Percentiles rank a stretch among this genome's conserved stretches.
Conservation (phyloP, 2,329 filamentous ascomycete species). For the Cytospora paraplurivora region DNA sequence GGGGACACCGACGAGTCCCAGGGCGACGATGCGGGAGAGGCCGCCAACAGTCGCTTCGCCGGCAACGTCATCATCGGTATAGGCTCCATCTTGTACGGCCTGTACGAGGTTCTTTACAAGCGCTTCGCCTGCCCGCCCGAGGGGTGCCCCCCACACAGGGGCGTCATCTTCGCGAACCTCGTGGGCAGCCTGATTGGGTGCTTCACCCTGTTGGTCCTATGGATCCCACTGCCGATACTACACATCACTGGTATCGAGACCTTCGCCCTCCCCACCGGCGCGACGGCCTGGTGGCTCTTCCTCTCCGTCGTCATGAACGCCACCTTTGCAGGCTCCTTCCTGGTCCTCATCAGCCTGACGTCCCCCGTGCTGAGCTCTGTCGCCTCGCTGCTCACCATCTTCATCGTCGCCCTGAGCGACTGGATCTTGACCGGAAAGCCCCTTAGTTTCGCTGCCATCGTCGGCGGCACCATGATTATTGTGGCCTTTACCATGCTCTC, state of each 20-base stretch:
- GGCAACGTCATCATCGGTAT: slow-evolving; percentile 92
- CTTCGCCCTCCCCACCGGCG: slow-evolving; percentile 79
- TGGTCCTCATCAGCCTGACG: slow-evolving; percentile 89
- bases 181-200: slow-evolving; percentile 85
- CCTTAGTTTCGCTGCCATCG: slow-evolving; percentile 72
- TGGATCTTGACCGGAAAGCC: slow-evolving; percentile 81
- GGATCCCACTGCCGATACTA: slow-evolving; percentile 86
- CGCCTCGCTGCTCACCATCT: slow-evolving; percentile 91
- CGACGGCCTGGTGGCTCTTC: slow-evolving; percentile 77
- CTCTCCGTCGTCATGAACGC: slow-evolving; percentile 86
- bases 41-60: slow-evolving; percentile 67
- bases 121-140: slow-evolving; percentile 89
- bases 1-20: slow-evolving; percentile 66
- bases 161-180: slow-evolving; percentile 92
- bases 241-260: slow-evolving; percentile 77
- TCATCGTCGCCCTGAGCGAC: slow-evolving; percentile 91
- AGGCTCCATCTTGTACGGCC: slow-evolving; percentile 88
- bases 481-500: slow-evolving; percentile 83
- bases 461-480: slow-evolving; percentile 86
- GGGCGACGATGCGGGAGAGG: slow-evolving; percentile 29
- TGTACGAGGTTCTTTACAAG: slow-evolving; percentile 98
- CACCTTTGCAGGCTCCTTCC: slow-evolving; percentile 87
- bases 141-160: slow-evolving; percentile 79
- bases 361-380: slow-evolving; percentile 91
- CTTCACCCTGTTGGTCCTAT: slow-evolving; percentile 85